These are phyloP conservation scores for Austroboletus novae-zelandiae DNA, from an alignment of 1,284 basidiomycete species.

Conservation along the genomic window DNA sequence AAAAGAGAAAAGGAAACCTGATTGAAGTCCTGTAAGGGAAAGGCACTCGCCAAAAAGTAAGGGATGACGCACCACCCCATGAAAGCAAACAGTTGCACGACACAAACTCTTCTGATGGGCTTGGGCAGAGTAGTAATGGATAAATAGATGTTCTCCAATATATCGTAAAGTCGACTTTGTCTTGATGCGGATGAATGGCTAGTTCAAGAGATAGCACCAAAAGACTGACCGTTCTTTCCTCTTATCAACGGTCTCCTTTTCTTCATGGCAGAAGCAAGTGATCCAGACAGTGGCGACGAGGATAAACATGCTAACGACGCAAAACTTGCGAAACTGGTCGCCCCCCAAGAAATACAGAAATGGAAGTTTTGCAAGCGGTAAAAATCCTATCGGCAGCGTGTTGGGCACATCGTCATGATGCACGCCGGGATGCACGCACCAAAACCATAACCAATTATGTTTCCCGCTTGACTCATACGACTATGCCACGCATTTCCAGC, in stretches of 20 bases:
- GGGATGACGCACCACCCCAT: conserved; percentile 76
- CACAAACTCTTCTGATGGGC: conserved; percentile 85
- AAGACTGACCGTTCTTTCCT: conserved; percentile 42
- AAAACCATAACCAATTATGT: conserved; percentile 89
- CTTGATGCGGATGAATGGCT: conserved; percentile 24
- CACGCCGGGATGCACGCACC: conserved; percentile 44
- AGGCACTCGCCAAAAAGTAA: neutral
- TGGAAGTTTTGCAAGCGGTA: conserved; percentile 77
- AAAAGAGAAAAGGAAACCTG: conserved; percentile 95
- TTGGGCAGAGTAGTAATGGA: conserved; percentile 76
- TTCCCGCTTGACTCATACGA: conserved; percentile 92
- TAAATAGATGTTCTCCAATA: conserved; percentile 72
- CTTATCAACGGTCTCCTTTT: conserved; percentile 57
- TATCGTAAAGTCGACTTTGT: conserved; percentile 51
- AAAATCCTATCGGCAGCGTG: conserved; percentile 56
- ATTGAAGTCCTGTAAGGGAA: conserved; percentile 1
- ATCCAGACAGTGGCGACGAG: conserved; percentile 82
- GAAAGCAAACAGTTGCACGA: conserved; percentile 88
- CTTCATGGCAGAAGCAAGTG: conserved; percentile 81
- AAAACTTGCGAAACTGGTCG: conserved; percentile 94
- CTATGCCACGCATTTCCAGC: conserved; percentile 98
- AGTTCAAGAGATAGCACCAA: neutral
- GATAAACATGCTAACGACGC: conserved; percentile 79
- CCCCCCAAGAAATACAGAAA: conserved; percentile 84
- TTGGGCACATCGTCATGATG: neutral